These are phyloP conservation scores for Diaporthe sp. DNA, from an alignment of 2,329 filamentous ascomycete species.

Conservation along the genomic window DNA sequence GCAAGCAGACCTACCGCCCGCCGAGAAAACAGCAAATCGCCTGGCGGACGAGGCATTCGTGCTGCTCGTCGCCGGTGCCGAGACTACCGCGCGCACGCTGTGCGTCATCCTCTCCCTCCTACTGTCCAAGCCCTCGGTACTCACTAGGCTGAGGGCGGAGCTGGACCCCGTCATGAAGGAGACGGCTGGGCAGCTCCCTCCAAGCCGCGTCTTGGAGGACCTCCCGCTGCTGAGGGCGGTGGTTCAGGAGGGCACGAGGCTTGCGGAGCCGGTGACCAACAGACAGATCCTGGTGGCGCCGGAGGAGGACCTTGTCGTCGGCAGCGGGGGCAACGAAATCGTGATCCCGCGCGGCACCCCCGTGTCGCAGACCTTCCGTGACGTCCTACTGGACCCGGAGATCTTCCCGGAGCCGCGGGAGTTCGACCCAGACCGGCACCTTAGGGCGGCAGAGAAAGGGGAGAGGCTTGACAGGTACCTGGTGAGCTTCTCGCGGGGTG, in stretches of 20 bases:
- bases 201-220: constrained; percentile 39
- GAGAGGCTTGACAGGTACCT: constrained; percentile 8
- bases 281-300: background rate
- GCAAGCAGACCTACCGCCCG: background rate
- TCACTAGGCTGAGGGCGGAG: constrained; percentile 15
- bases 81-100: constrained; percentile 19
- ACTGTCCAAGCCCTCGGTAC: background rate
- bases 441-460: background rate
- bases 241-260: constrained; percentile 38
- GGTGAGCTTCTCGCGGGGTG: constrained; percentile 17
- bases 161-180: constrained; percentile 10
- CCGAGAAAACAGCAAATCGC: background rate
- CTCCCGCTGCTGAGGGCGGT: constrained; percentile 39
- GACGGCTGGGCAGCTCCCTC: constrained; percentile 18
- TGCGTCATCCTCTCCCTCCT: constrained; percentile 18
- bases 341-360: constrained; percentile 6
- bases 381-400: constrained; percentile 6
- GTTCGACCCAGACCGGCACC: background rate
- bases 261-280: constrained; percentile 27
- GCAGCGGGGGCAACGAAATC: background rate
- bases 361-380: constrained; percentile 1
- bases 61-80: constrained; percentile 9
- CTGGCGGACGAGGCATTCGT: background rate
- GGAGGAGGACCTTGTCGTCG: background rate
- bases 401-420: background rate